Evolutionary conservation across 2,329 filamentous ascomycete genomes (phyloP).

Genomic region (Aspergillus pseudoglaucus): DNA sequence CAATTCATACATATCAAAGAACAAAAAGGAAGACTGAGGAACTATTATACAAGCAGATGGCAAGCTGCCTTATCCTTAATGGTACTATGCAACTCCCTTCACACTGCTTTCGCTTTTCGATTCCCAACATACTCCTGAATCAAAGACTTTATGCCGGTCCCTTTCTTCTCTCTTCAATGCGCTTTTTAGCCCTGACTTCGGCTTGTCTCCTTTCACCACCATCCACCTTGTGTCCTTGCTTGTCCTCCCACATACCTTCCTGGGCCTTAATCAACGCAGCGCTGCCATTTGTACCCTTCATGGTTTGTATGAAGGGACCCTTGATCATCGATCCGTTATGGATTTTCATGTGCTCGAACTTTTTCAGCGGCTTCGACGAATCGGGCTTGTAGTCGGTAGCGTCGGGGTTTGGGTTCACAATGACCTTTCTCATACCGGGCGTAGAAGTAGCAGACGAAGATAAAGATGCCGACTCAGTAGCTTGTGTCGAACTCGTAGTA

Average conservation of each 20-base stretch:
- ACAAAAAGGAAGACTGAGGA: not conserved
- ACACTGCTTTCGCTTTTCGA: not conserved
- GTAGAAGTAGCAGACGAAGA: conserved; percentile 47
- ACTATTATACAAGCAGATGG: not conserved
- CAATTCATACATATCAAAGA: not conserved
- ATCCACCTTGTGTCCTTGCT: conserved; percentile 82
- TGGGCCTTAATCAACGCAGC: conserved; percentile 63
- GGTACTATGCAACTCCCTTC: not conserved
- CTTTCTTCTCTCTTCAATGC: conserved; percentile 71
- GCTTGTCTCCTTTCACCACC: conserved; percentile 87
- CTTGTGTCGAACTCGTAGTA: conserved; percentile 18
- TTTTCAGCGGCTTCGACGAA: conserved; percentile 41
- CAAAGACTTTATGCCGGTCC: conserved; percentile 14
- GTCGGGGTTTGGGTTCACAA: conserved; percentile 54
- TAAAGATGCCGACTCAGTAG: conserved; percentile 15
- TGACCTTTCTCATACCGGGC: conserved; percentile 50
- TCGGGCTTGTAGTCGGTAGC: conserved; percentile 50
- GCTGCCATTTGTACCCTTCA: conserved; percentile 54
- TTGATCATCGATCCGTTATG: conserved; percentile 62
- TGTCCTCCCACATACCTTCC: conserved; percentile 91
- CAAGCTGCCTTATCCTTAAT: not conserved
- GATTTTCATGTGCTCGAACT: conserved; percentile 61
- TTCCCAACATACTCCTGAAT: not conserved
- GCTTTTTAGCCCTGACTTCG: conserved; percentile 80
- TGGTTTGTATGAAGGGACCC: conserved; percentile 65